Evolutionary conservation across 192 early-diverging fungal species (phyloP), one percentile per base, ranked within the genome.

Genomic region (Phlyctochytrium bullatum): DNA sequence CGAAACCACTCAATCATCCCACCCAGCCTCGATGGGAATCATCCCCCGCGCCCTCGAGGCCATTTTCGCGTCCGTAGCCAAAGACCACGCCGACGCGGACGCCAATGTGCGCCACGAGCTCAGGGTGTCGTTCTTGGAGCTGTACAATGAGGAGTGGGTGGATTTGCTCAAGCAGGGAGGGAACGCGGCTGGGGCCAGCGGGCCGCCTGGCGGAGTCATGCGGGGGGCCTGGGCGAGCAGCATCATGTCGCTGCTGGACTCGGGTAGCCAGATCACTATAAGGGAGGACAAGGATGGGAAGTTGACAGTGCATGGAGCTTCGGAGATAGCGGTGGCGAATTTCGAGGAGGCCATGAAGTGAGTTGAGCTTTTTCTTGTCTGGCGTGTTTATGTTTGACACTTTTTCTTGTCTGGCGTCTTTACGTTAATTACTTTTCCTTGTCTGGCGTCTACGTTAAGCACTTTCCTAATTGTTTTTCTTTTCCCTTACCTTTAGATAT

Each of bases 101-200:
- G 17, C 36, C 2, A n/a, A 4, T 16, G 27, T 12, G 10, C 29
- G 54, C 3, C 47, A 31, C 27, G 51, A 17, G 2, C 77, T 91
- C 27, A 80, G 80, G 29, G 88, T 94, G n/a, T 93, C 93, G 12
- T 98, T 92, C 77, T 72, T 98, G 29, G 96, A 98, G 68, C 85
- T 97, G 6, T 96, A 98, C 76, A 98, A 98, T 73, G 97, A 98
- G 66, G 97, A 98, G 34, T 78, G 97, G 47, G 88, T 94, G 23
- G 97, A 98, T 78, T 77, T 98, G 36, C 74, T 97, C 29, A 88
- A 62, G 12, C 81, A 74, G 23, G 16, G 30, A n/a, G 17, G 6
- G 6, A 2, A 1, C 17, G 34, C 47, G 14, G 24, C 32, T 28
- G 17, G 50, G 12, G 25, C 64, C 56, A n/a, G n/a, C n/a, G n/a